Evolutionary conservation across 306 rosid species (phyloP), one percentile per base, ranked within the genome.

Genomic region (Prosopis cineraria): DNA sequence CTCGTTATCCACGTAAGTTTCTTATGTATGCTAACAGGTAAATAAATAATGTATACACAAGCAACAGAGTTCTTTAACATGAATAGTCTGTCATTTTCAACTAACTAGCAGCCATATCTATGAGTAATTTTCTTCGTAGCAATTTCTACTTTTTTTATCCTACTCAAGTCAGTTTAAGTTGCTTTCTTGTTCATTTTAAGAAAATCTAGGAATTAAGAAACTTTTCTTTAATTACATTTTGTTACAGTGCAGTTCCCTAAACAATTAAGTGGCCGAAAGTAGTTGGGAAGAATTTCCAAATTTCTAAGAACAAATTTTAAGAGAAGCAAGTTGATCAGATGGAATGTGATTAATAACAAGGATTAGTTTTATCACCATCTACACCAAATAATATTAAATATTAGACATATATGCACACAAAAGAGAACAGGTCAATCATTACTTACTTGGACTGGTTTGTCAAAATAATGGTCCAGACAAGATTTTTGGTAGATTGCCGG

Each of bases 381-480:
- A 13, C 66, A 25, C 3, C 34, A 69, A 30, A 40, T 30, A 39
- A 14, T 30, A 31, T 58, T 36, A 67, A 56, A 71, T 40, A 7
- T 25, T 25, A 40, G 31, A 17, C 63, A 24, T 25, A 56, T 24
- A 20, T 53, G n/a, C n/a, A 53, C 60, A 53, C 60, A 53, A 13
- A 53, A 53, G 22, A 65, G 2, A 37, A 37, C 30, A 37, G 5
- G 10, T 59, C 34, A 43, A 10, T 44, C 52, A 25, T 72, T 31
- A 73, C 91, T 88, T 88, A 94, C 97, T 70, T 78, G 86, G 12
- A 93, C 73, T 68, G 99, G 99, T 76, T 82, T 83, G 47, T 88
- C 89, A 69, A 93, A 93, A 83, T 87, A 88, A 86, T 86, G 91
- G 55, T 91, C 98, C 86, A 96, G 96, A 82, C 94, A 91, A 10